Base-by-base conservation (phyloP, 768 basidiomycete genomes). In the Amanita polypyramis region DNA sequence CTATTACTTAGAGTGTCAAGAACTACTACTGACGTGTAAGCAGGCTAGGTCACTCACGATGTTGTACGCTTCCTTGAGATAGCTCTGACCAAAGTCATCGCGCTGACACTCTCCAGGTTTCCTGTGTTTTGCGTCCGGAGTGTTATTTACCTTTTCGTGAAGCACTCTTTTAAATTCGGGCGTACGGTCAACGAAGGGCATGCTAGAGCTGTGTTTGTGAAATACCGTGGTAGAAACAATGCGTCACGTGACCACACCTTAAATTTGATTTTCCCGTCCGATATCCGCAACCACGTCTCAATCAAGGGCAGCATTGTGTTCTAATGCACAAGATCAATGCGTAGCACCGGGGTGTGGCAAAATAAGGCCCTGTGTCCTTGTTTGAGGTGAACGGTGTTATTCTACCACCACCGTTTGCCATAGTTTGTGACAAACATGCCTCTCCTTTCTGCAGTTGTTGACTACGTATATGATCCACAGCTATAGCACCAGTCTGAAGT, bases 21-120 rank as follows among this genome's bases (percentile, higher is more conserved):
- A 34, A 8, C 11, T 21, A 19, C 23, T 36, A 5, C 19, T 32
- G 14, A 19, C 14, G 19, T 37, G 11, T 17, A 37, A 14, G 46
- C 7, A 47, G 36, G 15, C 19, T 5, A 11, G 45, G 21, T 11
- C 21, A 58, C 69, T 52, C 60, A 75, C 89, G 53, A 92, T 77
- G 35, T 70, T 75, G 58, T 89, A 83, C 5, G 83, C 90, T 58
- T 93, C 87, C 49, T 71, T 63, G 45, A 90, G 58, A 62, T 84
- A 93, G 55, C 78, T 75, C 62, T 81, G 59, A 21, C 60, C 58
- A 54, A 68, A 61, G 42, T 65, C 65, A 42, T 68, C 67, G 54
- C 60, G 60, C 53, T 67, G 65, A 10, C 57, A 57, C 51, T 64
- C 66, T 23, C 58, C 53, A 36, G 70, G 52, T 60, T 72, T 82